These are phyloP conservation scores for Gossypium sturtianum DNA, from an alignment of 345 rosid genomes.

Conservation along the genomic window DNA sequence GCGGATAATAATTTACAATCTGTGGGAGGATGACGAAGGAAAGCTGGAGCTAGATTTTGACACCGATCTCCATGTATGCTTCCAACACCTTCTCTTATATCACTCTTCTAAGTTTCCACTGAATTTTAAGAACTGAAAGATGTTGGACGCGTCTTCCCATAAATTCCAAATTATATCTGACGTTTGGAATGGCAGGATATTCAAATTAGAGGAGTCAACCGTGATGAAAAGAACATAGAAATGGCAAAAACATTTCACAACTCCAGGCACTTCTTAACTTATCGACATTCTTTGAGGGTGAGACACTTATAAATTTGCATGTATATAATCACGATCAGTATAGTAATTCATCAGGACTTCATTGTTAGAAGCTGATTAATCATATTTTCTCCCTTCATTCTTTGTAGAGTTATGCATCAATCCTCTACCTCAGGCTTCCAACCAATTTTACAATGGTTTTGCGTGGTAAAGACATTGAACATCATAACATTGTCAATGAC, in stretches of 20 bases:
- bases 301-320: background rate
- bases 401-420: conserved; percentile 67
- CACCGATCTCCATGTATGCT: conserved; percentile 44
- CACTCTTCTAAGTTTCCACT: background rate
- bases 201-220: conserved; percentile 63
- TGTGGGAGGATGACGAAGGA: conserved; percentile 78
- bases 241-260: conserved; percentile 55
- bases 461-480: conserved; percentile 50
- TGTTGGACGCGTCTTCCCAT: no score
- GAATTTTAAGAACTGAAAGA: background rate
- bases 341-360: background rate
- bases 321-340: background rate
- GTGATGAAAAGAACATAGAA: conserved; percentile 54
- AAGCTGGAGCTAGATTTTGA: conserved; percentile 66
- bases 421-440: conserved; percentile 68
- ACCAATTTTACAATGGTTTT: conserved; percentile 45
- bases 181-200: conserved; percentile 50
- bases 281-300: conserved; percentile 70
- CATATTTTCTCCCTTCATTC: background rate
- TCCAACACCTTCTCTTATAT: conserved; percentile 4
- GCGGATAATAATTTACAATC: conserved; percentile 58
- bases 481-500: conserved; percentile 54
- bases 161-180: background rate
- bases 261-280: conserved; percentile 58
- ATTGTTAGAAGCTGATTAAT: background rate